A percentile compares a stretch with the other conserved stretches of the same genome.
Conservation (phyloP, 2,329 filamentous ascomycete species). For the Diaporthe destruens region DNA sequence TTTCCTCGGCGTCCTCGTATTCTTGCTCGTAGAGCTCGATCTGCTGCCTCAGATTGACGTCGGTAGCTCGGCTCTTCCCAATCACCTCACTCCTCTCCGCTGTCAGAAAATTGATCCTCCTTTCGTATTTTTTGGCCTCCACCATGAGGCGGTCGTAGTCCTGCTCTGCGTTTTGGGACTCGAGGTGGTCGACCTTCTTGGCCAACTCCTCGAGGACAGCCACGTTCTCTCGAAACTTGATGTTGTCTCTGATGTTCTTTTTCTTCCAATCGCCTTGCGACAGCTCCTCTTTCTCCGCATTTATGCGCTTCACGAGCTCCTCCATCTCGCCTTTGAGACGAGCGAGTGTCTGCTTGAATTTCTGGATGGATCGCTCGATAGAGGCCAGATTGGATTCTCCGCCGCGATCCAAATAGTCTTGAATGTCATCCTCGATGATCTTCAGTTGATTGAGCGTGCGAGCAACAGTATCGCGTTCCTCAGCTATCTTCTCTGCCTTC, state of each 20-base stretch:
- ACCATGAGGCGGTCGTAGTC: constrained; percentile 81
- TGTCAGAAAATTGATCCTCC: constrained; percentile 75
- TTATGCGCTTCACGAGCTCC: constrained; percentile 76
- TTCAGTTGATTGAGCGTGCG: constrained; percentile 83
- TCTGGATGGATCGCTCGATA: constrained; percentile 77
- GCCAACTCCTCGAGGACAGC: constrained; percentile 76
- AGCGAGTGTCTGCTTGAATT: constrained; percentile 74
- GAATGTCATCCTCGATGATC: constrained; percentile 81
- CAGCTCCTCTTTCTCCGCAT: constrained; percentile 81
- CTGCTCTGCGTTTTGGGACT: constrained; percentile 82
- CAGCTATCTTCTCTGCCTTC: constrained; percentile 78
- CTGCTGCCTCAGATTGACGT: constrained; percentile 81
- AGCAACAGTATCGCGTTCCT: constrained; percentile 77
- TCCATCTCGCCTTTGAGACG: constrained; percentile 76
- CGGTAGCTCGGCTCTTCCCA: constrained; percentile 85
- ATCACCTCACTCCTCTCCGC: constrained; percentile 81
- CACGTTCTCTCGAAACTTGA: constrained; percentile 83
- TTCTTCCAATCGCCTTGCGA: constrained; percentile 85
- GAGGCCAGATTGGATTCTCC: constrained; percentile 78
- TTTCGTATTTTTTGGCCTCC: constrained; percentile 77
- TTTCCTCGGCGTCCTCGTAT: constrained; percentile 83
- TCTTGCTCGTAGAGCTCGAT: constrained; percentile 85
- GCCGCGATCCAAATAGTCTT: constrained; percentile 80
- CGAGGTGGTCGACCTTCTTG: constrained; percentile 78
- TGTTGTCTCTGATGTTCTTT: constrained; percentile 88